phyloP scores from a whole-genome alignment of 208 protist species.

The Entamoeba moshkovskii region DNA sequence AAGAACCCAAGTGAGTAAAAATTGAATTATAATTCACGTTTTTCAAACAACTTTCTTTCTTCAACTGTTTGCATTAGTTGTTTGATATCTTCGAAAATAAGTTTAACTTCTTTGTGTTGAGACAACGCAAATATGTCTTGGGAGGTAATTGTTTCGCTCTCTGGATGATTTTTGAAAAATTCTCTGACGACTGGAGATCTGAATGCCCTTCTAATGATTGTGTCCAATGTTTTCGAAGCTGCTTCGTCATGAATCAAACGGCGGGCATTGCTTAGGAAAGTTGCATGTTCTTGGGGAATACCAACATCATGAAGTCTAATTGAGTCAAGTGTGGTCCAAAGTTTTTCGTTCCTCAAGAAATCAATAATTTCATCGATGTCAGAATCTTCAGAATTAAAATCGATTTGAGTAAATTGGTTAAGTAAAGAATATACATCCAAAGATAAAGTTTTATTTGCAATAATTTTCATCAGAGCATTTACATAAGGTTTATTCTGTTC shows the following conservation, averaged over 20 bases:
- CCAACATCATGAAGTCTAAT: not conserved
- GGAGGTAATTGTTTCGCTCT: not conserved
- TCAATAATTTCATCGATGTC: not conserved
- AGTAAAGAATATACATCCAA: not conserved
- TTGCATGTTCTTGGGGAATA: not conserved
- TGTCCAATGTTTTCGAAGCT: not conserved
- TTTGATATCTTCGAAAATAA: not conserved
- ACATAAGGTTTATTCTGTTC: not conserved
- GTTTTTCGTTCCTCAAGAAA: not conserved
- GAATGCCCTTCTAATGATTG: not conserved
- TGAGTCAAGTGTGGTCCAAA: not conserved
- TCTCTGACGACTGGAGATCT: not conserved
- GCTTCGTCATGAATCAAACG: not conserved
- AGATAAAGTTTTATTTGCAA: not conserved
- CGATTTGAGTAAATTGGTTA: not conserved
- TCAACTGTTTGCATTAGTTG: not conserved
- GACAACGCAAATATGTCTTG: not conserved
- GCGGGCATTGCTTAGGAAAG: not conserved
- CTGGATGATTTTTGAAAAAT: not conserved
- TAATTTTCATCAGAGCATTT: not conserved
- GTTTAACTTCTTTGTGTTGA: not conserved
- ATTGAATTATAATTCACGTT: too few species aligned
- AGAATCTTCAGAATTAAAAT: not conserved
- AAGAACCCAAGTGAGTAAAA: too few species aligned
- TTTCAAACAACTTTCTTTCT: not conserved